A percentile compares a stretch with the other conserved stretches of the same genome.
Conservation (phyloP, 2,329 filamentous ascomycete genomes). For the Grosmannia serpens region DNA sequence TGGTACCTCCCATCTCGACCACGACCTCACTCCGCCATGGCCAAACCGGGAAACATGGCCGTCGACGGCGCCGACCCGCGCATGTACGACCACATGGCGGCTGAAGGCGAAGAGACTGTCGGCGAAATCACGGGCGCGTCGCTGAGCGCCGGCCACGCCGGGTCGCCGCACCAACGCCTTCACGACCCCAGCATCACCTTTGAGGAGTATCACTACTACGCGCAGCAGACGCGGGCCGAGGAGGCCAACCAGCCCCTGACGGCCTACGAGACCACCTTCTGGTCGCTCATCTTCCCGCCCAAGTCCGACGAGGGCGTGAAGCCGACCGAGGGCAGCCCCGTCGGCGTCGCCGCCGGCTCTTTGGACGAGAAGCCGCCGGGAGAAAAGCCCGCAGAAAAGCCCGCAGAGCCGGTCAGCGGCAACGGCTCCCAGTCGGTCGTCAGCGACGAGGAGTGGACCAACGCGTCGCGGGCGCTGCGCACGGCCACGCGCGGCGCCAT, state of each 20-base stretch:
- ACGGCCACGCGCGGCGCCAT: constrained; percentile 33
- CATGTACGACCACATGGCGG: constrained; percentile 3
- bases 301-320: constrained; percentile 12
- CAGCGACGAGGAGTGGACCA: constrained; percentile 32
- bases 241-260: constrained; percentile 16
- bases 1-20: neutral
- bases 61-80: constrained; percentile 10
- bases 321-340: neutral
- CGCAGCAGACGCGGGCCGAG: constrained; percentile 19
- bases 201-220: constrained; percentile 25
- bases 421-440: constrained; percentile 12
- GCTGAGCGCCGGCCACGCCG: neutral
- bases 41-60: constrained; percentile 10
- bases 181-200: constrained; percentile 20
- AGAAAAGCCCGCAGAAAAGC: neutral
- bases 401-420: neutral
- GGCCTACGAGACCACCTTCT: constrained; percentile 11
- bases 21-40: neutral
- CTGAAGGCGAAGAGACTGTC: neutral
- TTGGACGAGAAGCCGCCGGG: neutral
- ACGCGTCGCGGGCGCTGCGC: constrained; percentile 31
- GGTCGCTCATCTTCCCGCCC: constrained; percentile 13
- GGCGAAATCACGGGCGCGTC: neutral
- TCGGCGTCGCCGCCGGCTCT: neutral
- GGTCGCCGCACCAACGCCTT: constrained; percentile 10